Evolutionary conservation across 306 rosid species (phyloP).

Genomic region (Quercus agrifolia): DNA sequence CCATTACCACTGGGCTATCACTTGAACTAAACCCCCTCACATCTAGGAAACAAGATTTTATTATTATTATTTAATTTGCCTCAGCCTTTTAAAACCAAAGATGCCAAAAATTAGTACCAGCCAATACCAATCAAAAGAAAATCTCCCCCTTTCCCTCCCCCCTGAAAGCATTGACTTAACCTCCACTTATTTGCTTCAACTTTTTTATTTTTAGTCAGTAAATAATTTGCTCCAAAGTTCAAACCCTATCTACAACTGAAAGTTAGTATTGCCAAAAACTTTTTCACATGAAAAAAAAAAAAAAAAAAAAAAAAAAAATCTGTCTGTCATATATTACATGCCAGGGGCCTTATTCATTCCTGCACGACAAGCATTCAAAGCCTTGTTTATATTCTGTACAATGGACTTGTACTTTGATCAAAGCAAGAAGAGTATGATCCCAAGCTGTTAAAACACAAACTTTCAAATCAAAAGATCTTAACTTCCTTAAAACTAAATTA

Average conservation of each 20-base stretch:
- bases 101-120: too few species aligned
- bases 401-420: not conserved
- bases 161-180: not conserved
- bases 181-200: not conserved
- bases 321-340: not conserved
- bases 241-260: not conserved
- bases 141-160: too few species aligned
- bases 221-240: not conserved
- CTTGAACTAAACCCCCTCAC: too few species aligned
- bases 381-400: not conserved
- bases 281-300: too few species aligned
- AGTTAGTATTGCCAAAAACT: too few species aligned
- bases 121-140: too few species aligned
- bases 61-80: too few species aligned
- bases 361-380: not conserved
- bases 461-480: not conserved
- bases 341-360: not conserved
- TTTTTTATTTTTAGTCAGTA: too few species aligned
- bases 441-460: not conserved
- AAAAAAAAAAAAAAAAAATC: too few species aligned
- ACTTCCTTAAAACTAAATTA: not conserved
- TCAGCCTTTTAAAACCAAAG: too few species aligned
- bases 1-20: too few species aligned
- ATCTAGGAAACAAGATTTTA: too few species aligned
- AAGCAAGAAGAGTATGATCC: not conserved